Percentiles rank a stretch among this genome's conserved stretches.
phyloP scores from a whole-genome alignment of 148 eudicot species.

The Spergularia bocconei region DNA sequence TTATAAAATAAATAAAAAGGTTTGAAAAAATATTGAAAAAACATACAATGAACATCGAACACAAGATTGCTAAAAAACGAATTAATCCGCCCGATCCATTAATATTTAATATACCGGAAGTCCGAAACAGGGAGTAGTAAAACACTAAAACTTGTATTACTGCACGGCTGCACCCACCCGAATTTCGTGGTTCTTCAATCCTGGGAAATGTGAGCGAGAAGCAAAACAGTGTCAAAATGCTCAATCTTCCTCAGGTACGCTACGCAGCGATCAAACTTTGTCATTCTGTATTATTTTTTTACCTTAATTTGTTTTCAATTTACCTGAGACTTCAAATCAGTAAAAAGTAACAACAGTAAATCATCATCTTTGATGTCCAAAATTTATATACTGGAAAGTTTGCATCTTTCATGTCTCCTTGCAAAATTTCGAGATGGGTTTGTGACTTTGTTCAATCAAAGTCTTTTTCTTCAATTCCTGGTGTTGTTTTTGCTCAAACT shows the following conservation, averaged over 20 bases:
- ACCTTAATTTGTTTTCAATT: background rate
- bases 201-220: background rate
- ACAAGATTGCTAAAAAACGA: too few relatives aligned
- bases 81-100: too few relatives aligned
- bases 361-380: conserved; percentile 6
- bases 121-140: too few relatives aligned
- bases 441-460: conserved; percentile 22
- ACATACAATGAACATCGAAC: too few relatives aligned
- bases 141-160: too few relatives aligned
- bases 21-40: too few relatives aligned
- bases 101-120: too few relatives aligned
- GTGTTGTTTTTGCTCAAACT: conserved; percentile 24
- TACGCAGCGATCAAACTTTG: background rate
- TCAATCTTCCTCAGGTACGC: background rate
- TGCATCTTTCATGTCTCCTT: conserved; percentile 29
- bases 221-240: background rate
- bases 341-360: background rate
- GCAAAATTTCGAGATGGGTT: conserved; percentile 43
- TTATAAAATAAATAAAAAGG: too few relatives aligned
- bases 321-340: background rate
- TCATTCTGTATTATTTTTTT: conserved; percentile 5
- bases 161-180: too few relatives aligned
- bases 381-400: conserved; percentile 21
- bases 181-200: too few relatives aligned
- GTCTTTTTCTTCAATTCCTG: conserved; percentile 41